Evolutionary conservation across 2,329 filamentous ascomycete genomes (phyloP), one percentile per base, ranked within the genome.

Genomic region (Penicillium vulpinum): DNA sequence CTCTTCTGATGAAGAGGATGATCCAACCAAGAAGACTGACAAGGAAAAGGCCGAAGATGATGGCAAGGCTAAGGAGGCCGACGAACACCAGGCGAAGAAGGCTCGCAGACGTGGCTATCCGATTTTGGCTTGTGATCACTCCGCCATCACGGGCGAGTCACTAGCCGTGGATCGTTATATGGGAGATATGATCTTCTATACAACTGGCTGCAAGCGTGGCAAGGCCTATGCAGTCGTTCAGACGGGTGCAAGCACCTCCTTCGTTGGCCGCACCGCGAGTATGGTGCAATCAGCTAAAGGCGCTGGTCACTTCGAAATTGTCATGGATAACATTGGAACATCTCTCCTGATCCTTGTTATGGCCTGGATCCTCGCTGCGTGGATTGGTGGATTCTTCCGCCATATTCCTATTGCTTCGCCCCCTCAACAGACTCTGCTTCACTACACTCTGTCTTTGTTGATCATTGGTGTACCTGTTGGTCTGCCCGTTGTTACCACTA

Each of bases 381-480:
- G 88, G 88, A 89, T 91, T 67, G 88, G 88, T 70, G 88, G 87
- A 66, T 91, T 92, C 82, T 91, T 86, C 83, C 87, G 85, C 65
- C 79, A 88, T 75, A 75, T 90, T 58, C 79, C 80, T 48, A 85
- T 91, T 66, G 79, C 73, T 28, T 71, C 67, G 2, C 73, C 73
- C 31, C 81, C 81, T 62, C 83, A 86, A 67, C 77, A 83, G 78
- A 88, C 87, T 67, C 73, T 90, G 68, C 81, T 90, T 67, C 83
- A 86, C 70, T 89, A 89, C 73, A 85, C 85, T 33, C 77, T 89
- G 48, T 86, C 88, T 58, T 77, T 91, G 61, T 79, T 91, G 69
- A 90, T 92, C 71, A 86, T 91, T 63, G 88, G 88, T 79, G 88
- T 91, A n/a, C 88, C 88, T 51, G 88, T 91, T 75, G 88, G 88